Evolutionary conservation across 2,329 filamentous ascomycete genomes (phyloP), one percentile per base, ranked within the genome.

Genomic region (Chrysoporthe cubensis): DNA sequence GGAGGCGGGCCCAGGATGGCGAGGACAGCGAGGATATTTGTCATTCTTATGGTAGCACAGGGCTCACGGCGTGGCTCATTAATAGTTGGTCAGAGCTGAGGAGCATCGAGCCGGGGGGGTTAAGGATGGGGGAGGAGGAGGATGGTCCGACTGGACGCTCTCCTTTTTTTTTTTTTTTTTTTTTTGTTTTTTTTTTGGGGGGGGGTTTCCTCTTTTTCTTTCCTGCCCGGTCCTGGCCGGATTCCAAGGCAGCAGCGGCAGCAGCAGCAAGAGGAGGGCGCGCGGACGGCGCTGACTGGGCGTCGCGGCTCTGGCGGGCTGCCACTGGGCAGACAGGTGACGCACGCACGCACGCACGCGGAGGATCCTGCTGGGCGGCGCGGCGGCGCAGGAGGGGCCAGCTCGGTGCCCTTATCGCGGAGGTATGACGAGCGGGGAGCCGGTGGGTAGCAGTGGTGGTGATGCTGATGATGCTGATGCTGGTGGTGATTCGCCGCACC

Each of bases 41-140:
- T 66, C 46, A 63, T 64, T 62, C 69, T 63, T 52, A 37, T 61
- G 69, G 69, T 70, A 42, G 69, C 48, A 70, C 69, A 65, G 46
- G 26, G 57, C 44, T 64, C 57, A 21, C 54, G 14, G 18, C 50
- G 65, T 65, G 67, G 67, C 69, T 69, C 67, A 65, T 64, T 62
- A 63, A 61, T 63, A 70, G 52, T 70, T 52, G 68, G 65, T 65
- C 61, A 62, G 58, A 50, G 66, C 61, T 66, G 66, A 69, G 32
- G 60, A 52, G 61, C 32, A 59, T 67, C 18, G 60, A 57, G 62
- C 65, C 52, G 32, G 63, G 60, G 63, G 66, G 37, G 37, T 9
- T 9, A 50, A 26, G 13, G 48, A 50, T 3, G 26, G 46, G n/a
- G n/a, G 46, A 50, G n/a, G 21, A 5, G 13, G n/a, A 40, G 9